These are phyloP conservation scores for Rosellinia necatrix DNA, from an alignment of 2,329 filamentous ascomycete species.

Conservation along the genomic window DNA sequence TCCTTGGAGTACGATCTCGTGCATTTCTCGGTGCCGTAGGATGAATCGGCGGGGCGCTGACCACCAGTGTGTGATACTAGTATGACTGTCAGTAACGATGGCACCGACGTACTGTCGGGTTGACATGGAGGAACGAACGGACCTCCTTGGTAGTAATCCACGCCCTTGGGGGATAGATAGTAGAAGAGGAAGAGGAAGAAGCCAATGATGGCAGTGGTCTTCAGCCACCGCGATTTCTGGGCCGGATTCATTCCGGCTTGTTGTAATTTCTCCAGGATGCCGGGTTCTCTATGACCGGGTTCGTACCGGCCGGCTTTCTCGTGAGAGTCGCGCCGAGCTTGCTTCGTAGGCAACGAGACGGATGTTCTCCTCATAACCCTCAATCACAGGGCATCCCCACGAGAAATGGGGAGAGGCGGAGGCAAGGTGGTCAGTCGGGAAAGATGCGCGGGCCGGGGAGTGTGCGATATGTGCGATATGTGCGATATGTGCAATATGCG, in stretches of 20 bases:
- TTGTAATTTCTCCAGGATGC: constrained; percentile 60
- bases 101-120: neutral
- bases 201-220: constrained; percentile 66
- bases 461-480: too few species aligned
- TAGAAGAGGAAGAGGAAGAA: constrained; percentile 65
- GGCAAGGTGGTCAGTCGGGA: constrained; percentile 18
- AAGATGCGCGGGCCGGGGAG: too few species aligned
- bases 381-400: constrained; percentile 36
- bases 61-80: constrained; percentile 45
- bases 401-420: constrained; percentile 20
- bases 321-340: constrained; percentile 63
- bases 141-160: constrained; percentile 58
- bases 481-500: too few species aligned
- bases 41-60: constrained; percentile 62
- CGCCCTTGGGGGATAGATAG: constrained; percentile 64
- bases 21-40: constrained; percentile 74
- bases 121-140: constrained; percentile 28
- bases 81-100: constrained; percentile 29
- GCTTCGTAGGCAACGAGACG: constrained; percentile 66
- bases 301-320: constrained; percentile 68
- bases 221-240: constrained; percentile 68
- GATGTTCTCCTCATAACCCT: constrained; percentile 67
- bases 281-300: constrained; percentile 50
- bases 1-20: constrained; percentile 80
- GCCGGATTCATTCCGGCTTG: constrained; percentile 65